A percentile compares a stretch with the other conserved stretches of the same genome.
These are phyloP conservation scores for Backusella tarrabulga DNA, from an alignment of 192 early-diverging fungal genomes.

Conservation along the genomic window DNA sequence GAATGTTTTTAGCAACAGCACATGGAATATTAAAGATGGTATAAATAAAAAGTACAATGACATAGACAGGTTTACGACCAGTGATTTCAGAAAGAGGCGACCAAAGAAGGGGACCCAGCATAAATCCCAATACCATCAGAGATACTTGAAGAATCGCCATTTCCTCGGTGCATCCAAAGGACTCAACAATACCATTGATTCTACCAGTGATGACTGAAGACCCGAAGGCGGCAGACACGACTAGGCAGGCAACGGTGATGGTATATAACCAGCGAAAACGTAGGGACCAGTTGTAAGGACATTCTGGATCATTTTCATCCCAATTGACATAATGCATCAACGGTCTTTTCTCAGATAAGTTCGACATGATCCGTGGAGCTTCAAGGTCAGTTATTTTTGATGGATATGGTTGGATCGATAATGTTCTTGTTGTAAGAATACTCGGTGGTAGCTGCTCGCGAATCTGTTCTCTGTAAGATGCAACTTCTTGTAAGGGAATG, in stretches of 20 bases:
- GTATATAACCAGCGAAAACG: conserved; percentile 24
- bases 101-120: conserved; percentile 26
- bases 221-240: conserved; percentile 25
- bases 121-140: conserved; percentile 29
- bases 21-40: conserved; percentile 32
- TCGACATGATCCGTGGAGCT: background rate
- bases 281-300: conserved; percentile 23
- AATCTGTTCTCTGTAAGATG: conserved; percentile 5
- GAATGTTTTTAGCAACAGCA: conserved; percentile 29
- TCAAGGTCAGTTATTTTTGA: conserved; percentile 1
- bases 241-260: conserved; percentile 16
- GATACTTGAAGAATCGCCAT: conserved; percentile 26
- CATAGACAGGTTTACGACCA: conserved; percentile 27
- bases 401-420: background rate
- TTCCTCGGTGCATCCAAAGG: conserved; percentile 14
- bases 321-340: conserved; percentile 24
- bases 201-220: conserved; percentile 23
- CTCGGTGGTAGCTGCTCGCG: conserved; percentile 7
- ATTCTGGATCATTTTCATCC: conserved; percentile 29
- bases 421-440: background rate
- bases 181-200: conserved; percentile 5
- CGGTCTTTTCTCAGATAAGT: background rate
- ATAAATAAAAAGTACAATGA: conserved; percentile 19
- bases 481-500: background rate
- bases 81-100: conserved; percentile 28